Evolutionary conservation across 179 eudicot genomes (phyloP).

Genomic region (Silene coronaria): DNA sequence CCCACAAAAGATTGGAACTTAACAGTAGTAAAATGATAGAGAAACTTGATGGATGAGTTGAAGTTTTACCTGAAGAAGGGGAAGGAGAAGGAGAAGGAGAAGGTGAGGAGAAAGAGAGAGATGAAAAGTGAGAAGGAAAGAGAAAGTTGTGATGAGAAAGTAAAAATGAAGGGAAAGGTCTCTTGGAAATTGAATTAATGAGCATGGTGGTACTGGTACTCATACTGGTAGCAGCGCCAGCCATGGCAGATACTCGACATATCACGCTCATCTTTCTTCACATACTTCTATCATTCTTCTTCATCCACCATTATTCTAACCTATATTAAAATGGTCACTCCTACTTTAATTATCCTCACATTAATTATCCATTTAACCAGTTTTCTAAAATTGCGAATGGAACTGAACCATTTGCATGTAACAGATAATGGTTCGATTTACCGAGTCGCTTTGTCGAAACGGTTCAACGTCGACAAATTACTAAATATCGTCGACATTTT

Average conservation of each 20-base stretch:
- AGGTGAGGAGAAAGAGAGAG: slow-evolving; percentile 6
- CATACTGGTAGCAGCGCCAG: too few species aligned
- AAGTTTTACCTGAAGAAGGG: slow-evolving; percentile 27
- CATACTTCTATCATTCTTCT: background rate
- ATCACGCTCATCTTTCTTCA: slow-evolving; percentile 16
- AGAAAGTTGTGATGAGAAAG: slow-evolving; percentile 1
- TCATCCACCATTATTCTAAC: too few species aligned
- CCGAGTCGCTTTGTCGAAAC: too few species aligned
- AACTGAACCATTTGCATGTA: too few species aligned
- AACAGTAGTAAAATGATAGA: background rate
- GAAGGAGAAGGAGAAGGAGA: slow-evolving; percentile 16
- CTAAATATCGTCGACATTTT: too few species aligned
- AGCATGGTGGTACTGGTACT: slow-evolving; percentile 21
- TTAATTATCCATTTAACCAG: too few species aligned
- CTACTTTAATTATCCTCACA: too few species aligned
- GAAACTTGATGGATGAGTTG: background rate
- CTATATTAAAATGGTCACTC: too few species aligned
- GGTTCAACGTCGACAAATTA: too few species aligned
- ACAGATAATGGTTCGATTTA: too few species aligned
- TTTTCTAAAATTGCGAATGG: too few species aligned
- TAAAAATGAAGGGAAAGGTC: background rate
- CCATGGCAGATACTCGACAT: slow-evolving; percentile 20
- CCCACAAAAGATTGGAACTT: slow-evolving; percentile 2
- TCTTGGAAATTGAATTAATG: background rate
- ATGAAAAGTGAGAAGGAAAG: background rate